A percentile compares a stretch with the other conserved stretches of the same genome.
Evolutionary conservation across 805 yeast species (phyloP).

Genomic region (Priceomyces melissophilus): DNA sequence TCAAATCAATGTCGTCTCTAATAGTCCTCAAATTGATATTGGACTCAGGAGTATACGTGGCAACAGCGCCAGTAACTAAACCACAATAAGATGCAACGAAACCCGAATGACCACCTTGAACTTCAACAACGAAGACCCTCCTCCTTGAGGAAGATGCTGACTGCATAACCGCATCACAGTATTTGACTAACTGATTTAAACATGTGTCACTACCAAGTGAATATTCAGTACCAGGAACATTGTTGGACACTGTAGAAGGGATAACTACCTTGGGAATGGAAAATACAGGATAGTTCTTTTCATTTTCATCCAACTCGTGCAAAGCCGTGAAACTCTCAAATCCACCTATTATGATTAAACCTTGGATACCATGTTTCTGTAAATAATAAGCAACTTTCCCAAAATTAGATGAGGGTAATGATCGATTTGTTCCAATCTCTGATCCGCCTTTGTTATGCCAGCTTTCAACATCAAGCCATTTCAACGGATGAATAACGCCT

Average conservation of each 20-base stretch:
- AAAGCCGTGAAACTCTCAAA: slow-evolving; percentile 76
- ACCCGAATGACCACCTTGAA: slow-evolving; percentile 85
- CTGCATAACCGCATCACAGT: slow-evolving; percentile 78
- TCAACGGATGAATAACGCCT: slow-evolving; percentile 55
- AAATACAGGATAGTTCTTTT: slow-evolving; percentile 64
- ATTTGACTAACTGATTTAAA: slow-evolving; percentile 63
- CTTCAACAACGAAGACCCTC: slow-evolving; percentile 77
- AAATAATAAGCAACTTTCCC: slow-evolving; percentile 72
- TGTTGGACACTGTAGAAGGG: slow-evolving; percentile 78
- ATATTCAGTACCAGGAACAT: slow-evolving; percentile 80
- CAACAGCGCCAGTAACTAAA: slow-evolving; percentile 68
- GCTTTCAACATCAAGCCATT: slow-evolving; percentile 68
- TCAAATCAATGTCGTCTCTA: slow-evolving; percentile 60
- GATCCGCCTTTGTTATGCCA: slow-evolving; percentile 79
- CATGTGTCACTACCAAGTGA: slow-evolving; percentile 77
- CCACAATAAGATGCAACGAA: slow-evolving; percentile 69
- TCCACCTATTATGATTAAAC: slow-evolving; percentile 74
- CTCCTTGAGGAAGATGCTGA: slow-evolving; percentile 76
- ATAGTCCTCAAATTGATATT: slow-evolving; percentile 57
- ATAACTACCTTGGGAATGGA: slow-evolving; percentile 74
- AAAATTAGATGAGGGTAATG: slow-evolving; percentile 62
- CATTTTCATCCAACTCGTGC: slow-evolving; percentile 59
- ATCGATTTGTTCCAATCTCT: slow-evolving; percentile 77
- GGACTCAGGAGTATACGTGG: slow-evolving; percentile 75
- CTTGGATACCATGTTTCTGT: slow-evolving; percentile 65